These are phyloP conservation scores for Phalaenopsis hybrid DNA, from an alignment of 116 monocot genomes.

Conservation along the genomic window DNA sequence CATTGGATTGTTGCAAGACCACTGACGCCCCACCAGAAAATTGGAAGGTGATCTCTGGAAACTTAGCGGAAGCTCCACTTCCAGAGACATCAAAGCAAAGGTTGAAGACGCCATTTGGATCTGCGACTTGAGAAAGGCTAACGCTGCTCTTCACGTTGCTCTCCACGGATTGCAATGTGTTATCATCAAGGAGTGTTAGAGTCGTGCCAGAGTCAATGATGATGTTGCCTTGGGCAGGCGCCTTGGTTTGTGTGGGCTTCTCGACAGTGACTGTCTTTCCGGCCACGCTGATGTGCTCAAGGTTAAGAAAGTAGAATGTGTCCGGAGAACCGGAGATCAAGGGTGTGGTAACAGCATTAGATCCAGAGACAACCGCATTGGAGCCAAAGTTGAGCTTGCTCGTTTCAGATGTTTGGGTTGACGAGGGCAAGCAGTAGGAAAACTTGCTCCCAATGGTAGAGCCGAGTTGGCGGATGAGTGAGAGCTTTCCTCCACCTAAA, in stretches of 20 bases:
- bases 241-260: not conserved
- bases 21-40: not conserved
- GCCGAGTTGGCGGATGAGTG: constrained; percentile 41
- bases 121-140: not conserved
- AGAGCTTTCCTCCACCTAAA: constrained; percentile 32
- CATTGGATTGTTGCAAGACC: not conserved
- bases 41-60: constrained; percentile 1
- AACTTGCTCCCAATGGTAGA: constrained; percentile 26
- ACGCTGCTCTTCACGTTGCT: not conserved
- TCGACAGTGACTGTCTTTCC: not conserved
- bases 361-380: not conserved
- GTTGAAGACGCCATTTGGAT: not conserved
- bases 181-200: constrained; percentile 2
- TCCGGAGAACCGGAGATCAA: not conserved
- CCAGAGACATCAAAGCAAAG: constrained; percentile 5
- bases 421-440: constrained; percentile 46
- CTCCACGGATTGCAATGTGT: not conserved
- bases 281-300: not conserved
- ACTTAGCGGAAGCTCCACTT: not conserved
- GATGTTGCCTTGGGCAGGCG: not conserved
- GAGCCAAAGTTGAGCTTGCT: constrained; percentile 31
- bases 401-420: not conserved
- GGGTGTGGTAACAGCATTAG: constrained; percentile 4
- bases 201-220: constrained; percentile 18
- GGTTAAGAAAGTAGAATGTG: constrained; percentile 10